phyloP scores from a whole-genome alignment of 176 grass and related monocot species.

The Rhynchospora breviuscula region DNA sequence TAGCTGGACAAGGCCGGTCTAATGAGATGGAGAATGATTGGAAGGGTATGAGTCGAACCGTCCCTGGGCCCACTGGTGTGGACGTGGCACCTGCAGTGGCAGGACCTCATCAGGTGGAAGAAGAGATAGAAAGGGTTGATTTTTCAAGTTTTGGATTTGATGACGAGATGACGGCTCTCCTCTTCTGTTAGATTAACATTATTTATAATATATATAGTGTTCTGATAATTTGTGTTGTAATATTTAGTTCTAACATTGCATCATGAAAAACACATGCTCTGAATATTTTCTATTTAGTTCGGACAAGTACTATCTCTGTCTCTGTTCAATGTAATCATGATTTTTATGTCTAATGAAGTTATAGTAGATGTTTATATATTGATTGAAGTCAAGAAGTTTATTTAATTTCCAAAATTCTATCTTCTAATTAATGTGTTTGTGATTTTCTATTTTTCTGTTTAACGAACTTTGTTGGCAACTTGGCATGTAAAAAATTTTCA shows the following conservation, averaged over 20 bases:
- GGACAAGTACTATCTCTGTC: too few species aligned
- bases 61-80: background rate
- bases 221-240: background rate
- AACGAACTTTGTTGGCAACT: background rate
- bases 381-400: background rate
- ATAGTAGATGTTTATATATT: background rate
- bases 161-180: slow-evolving; percentile 3
- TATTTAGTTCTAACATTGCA: background rate
- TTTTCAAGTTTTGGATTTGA: background rate
- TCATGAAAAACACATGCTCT: background rate
- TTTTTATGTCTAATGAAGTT: background rate
- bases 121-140: background rate
- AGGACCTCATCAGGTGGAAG: background rate
- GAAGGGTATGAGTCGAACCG: background rate
- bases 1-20: background rate
- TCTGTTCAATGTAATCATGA: too few species aligned
- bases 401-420: background rate
- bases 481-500: background rate
- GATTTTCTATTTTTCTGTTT: background rate
- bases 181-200: background rate
- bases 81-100: background rate
- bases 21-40: background rate
- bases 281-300: too few species aligned
- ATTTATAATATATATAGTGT: background rate
- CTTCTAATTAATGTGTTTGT: too few species aligned